phyloP scores from a whole-genome alignment of 495 filamentous ascomycete species.

The Podospora pseudopauciseta region DNA sequence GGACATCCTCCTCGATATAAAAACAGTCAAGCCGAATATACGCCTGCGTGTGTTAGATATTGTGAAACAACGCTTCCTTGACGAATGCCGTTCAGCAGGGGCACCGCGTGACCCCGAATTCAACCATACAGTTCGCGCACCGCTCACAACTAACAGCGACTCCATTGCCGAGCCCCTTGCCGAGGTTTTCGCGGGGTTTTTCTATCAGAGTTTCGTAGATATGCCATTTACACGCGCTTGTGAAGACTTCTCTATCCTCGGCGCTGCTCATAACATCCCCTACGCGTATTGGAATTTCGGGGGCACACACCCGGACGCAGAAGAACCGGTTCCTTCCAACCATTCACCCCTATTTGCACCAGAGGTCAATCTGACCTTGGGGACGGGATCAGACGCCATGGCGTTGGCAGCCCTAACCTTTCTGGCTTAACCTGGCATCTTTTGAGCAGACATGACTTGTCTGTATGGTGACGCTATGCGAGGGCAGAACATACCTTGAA shows the following conservation, averaged over 20 bases:
- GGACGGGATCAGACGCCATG: not conserved
- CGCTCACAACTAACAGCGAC: not conserved
- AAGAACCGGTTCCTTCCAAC: not conserved
- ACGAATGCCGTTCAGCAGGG: not conserved
- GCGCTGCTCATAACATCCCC: not conserved
- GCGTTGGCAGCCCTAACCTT: not conserved
- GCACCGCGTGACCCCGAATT: not conserved
- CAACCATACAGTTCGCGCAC: not conserved
- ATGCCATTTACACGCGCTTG: not conserved
- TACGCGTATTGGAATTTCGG: conserved; percentile 4
- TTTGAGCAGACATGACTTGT: no score
- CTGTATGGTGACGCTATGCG: no score
- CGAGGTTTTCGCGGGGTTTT: not conserved
- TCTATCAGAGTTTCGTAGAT: not conserved
- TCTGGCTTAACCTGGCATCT: not conserved
- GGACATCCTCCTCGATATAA: not conserved
- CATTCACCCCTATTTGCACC: not conserved
- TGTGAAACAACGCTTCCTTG: not conserved
- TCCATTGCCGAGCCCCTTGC: not conserved
- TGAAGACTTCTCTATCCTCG: not conserved
- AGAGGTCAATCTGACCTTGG: not conserved
- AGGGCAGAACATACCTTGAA: no score
- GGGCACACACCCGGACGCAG: not conserved
- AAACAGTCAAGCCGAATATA: not conserved
- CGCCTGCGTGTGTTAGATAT: not conserved